These are phyloP conservation scores for Amoebophrya sp. DNA, from an alignment of 169 alveolate genomes.

Conservation along the genomic window DNA sequence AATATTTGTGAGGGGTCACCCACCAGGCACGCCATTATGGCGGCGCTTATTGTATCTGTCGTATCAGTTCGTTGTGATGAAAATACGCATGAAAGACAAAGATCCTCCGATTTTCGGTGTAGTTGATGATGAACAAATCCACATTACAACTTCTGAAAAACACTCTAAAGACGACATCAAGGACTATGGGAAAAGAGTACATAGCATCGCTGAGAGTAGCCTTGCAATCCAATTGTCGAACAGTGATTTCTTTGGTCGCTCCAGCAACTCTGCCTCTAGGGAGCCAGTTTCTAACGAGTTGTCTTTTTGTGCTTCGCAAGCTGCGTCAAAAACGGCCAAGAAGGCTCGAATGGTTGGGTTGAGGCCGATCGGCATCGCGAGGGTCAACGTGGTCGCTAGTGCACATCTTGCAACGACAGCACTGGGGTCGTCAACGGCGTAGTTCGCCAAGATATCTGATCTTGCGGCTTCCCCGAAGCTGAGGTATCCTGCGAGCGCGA, in stretches of 20 bases:
- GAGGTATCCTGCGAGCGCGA: not conserved
- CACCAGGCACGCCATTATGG: not conserved
- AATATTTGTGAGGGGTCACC: not conserved
- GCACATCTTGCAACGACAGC: not conserved
- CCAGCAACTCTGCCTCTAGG: not conserved
- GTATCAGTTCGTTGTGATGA: too few relatives aligned
- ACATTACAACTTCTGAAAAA: too few relatives aligned
- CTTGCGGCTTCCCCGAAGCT: not conserved
- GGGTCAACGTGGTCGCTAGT: not conserved
- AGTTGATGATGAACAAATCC: too few relatives aligned
- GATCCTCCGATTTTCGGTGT: too few relatives aligned
- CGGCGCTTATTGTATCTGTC: not conserved
- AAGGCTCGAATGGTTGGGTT: constrained; percentile 9
- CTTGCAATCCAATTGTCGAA: not conserved
- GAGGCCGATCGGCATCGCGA: not conserved
- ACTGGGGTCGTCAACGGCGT: not conserved
- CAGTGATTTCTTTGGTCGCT: not conserved
- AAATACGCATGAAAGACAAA: too few relatives aligned
- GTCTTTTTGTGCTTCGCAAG: too few relatives aligned
- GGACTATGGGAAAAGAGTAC: too few relatives aligned
- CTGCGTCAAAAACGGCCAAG: not conserved
- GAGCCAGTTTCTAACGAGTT: too few relatives aligned
- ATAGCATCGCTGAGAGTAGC: not conserved
- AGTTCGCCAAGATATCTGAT: not conserved
- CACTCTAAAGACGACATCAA: too few relatives aligned